phyloP scores from a whole-genome alignment of 129 eudicot species.

The Lactuca saligna region DNA sequence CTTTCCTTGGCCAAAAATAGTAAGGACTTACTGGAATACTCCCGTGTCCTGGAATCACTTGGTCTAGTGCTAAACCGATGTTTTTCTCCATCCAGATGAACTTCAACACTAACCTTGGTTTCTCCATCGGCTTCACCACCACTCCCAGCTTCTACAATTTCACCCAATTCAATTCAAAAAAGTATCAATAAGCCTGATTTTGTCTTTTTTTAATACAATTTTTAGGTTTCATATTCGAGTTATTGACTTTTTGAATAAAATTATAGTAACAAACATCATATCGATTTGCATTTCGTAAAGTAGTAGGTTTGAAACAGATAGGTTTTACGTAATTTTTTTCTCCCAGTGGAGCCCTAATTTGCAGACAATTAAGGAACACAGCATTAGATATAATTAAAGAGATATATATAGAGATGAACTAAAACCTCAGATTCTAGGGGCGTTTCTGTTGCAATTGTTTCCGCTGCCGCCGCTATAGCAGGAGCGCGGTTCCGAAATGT shows the following conservation, averaged over 20 bases:
- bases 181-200: neutral
- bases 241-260: neutral
- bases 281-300: neutral
- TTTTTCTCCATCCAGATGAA: no score
- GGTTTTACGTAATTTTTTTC: neutral
- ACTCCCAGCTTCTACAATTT: slow-evolving; percentile 63
- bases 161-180: neutral
- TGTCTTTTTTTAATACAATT: neutral
- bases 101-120: no score
- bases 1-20: slow-evolving; percentile 99
- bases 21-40: slow-evolving; percentile 51
- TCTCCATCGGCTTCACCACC: slow-evolving; percentile 57
- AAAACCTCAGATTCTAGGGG: slow-evolving; percentile 32
- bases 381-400: slow-evolving; percentile 9
- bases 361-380: neutral
- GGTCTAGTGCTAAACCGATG: no score
- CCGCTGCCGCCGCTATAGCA: slow-evolving; percentile 15
- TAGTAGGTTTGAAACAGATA: neutral
- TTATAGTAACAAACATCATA: neutral
- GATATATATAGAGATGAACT: neutral
- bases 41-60: no score
- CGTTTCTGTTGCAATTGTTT: slow-evolving; percentile 23
- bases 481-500: slow-evolving; percentile 7
- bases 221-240: neutral
- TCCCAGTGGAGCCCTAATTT: neutral